Evolutionary conservation across 2,329 filamentous ascomycete species (phyloP).

Genomic region (Ophiostoma sp.): DNA sequence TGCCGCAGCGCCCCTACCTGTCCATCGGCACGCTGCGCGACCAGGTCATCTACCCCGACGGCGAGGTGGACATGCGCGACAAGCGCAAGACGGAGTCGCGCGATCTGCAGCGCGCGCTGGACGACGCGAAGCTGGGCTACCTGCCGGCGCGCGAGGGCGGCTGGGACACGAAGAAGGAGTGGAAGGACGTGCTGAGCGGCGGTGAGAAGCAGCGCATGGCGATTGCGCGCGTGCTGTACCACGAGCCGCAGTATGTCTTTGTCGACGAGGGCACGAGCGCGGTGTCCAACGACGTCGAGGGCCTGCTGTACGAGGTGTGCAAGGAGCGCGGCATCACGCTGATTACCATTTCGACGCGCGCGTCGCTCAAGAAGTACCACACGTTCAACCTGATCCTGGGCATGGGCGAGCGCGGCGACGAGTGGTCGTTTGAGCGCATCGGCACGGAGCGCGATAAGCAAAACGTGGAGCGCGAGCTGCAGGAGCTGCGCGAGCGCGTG

Average conservation of each 20-base stretch:
- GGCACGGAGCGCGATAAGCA: constrained; percentile 91
- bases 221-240: constrained; percentile 84
- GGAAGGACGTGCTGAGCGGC: constrained; percentile 96
- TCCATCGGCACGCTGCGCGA: constrained; percentile 89
- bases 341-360: constrained; percentile 92
- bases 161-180: constrained; percentile 94
- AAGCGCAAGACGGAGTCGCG: constrained; percentile 65
- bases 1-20: constrained; percentile 89
- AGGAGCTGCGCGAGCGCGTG: constrained; percentile 74
- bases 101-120: constrained; percentile 71
- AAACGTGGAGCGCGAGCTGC: constrained; percentile 83
- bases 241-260: constrained; percentile 90
- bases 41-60: constrained; percentile 96
- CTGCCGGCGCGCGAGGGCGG: constrained; percentile 87
- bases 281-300: constrained; percentile 90
- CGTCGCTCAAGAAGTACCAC: constrained; percentile 92
- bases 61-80: constrained; percentile 86
- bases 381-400: constrained; percentile 84
- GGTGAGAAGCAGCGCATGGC: constrained; percentile 96
- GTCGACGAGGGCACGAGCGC: constrained; percentile 94
- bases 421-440: constrained; percentile 90
- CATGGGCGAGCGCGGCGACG: constrained; percentile 70
- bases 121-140: constrained; percentile 81
- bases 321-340: constrained; percentile 93
- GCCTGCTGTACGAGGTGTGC: constrained; percentile 83